These are phyloP conservation scores for Halteria grandinella DNA, from an alignment of 73 alveolate species.

Conservation along the genomic window DNA sequence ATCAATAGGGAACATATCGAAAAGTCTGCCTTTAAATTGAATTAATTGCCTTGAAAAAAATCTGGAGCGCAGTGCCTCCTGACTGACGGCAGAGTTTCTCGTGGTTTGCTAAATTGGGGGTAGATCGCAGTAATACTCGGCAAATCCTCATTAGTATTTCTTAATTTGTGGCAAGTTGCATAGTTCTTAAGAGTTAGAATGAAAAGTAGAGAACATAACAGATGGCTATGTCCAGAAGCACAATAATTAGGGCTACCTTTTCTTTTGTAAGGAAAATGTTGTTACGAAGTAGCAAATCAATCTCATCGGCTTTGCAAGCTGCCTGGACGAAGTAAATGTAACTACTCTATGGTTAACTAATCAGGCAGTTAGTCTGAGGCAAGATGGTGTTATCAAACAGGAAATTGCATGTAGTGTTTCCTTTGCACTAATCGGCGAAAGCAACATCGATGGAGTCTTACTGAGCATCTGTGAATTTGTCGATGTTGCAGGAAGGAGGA, in stretches of 20 bases:
- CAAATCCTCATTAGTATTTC: too few relatives aligned
- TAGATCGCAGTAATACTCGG: too few relatives aligned
- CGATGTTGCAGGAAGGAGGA: conserved; percentile 1
- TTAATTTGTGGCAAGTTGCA: conserved; percentile 5
- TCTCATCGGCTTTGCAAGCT: conserved; percentile 21
- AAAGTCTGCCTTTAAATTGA: too few relatives aligned
- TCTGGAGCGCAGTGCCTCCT: too few relatives aligned
- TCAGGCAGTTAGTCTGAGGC: background rate
- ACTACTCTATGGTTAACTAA: background rate
- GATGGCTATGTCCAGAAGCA: conserved; percentile 27
- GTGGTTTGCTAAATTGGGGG: too few relatives aligned
- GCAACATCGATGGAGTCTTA: background rate
- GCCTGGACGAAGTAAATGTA: conserved; percentile 30
- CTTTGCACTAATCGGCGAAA: conserved; percentile 15
- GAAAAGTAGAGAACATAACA: conserved; percentile 17
- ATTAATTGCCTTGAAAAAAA: too few relatives aligned
- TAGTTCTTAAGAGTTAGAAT: conserved; percentile 22
- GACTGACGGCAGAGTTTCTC: too few relatives aligned
- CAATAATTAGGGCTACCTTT: conserved; percentile 38
- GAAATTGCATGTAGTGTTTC: conserved; percentile 23
- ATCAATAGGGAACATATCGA: too few relatives aligned
- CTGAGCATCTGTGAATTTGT: background rate
- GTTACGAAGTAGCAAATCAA: background rate
- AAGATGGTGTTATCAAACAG: conserved; percentile 20
- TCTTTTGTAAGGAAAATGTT: conserved; percentile 13